phyloP scores from a whole-genome alignment of 805 yeast species.

The Saccharomycopsis selenospora region DNA sequence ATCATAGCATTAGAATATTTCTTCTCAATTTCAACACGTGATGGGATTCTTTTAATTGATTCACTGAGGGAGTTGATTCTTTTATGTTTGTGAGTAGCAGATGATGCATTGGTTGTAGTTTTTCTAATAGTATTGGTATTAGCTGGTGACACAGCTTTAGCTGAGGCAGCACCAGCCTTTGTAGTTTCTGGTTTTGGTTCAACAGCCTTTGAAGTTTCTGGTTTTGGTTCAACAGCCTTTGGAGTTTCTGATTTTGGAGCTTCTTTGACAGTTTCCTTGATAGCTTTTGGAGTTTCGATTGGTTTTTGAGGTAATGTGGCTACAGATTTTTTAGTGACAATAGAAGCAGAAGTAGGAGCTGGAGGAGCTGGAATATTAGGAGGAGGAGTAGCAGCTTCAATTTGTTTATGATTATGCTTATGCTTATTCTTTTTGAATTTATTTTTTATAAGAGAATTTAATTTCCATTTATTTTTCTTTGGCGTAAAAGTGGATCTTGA shows the following conservation, averaged over 20 bases:
- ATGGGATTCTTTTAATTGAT: slow-evolving; percentile 20
- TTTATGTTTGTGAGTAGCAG: slow-evolving; percentile 5
- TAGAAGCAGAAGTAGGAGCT: background rate
- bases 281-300: background rate
- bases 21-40: slow-evolving; percentile 27
- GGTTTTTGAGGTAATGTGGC: background rate
- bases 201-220: too few relatives aligned
- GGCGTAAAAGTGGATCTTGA: background rate
- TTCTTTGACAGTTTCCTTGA: background rate
- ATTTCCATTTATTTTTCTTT: background rate
- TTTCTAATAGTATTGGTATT: too few relatives aligned
- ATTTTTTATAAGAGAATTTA: background rate
- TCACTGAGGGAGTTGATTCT: slow-evolving; percentile 17
- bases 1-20: slow-evolving; percentile 33
- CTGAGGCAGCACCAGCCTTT: background rate
- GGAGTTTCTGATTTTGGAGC: background rate
- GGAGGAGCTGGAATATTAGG: slow-evolving; percentile 25
- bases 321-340: background rate
- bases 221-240: background rate
- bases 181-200: background rate
- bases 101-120: too few relatives aligned
- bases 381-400: slow-evolving; percentile 25
- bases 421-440: too few relatives aligned
- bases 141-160: slow-evolving; percentile 1
- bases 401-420: slow-evolving; percentile 3